These are phyloP conservation scores for Cerrena zonata DNA, from an alignment of 1,284 basidiomycete genomes.

Conservation along the genomic window DNA sequence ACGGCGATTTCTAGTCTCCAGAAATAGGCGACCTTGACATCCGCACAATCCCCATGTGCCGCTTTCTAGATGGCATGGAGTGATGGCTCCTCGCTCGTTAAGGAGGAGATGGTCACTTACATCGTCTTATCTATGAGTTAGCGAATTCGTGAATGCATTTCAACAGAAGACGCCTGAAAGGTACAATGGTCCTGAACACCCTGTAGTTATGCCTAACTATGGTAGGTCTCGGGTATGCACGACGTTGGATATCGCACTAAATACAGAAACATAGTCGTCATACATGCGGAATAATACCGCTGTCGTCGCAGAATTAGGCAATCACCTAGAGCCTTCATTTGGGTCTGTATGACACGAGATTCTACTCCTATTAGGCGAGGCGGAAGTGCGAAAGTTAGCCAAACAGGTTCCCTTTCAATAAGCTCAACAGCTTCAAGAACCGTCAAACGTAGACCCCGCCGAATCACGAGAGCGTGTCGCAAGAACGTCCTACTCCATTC, in stretches of 20 bases:
- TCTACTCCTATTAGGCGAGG: conserved; percentile 80
- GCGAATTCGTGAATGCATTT: conserved; percentile 99
- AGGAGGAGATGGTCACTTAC: conserved; percentile 94
- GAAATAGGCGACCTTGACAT: conserved; percentile 78
- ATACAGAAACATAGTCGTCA: conserved; percentile 64
- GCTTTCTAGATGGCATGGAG: conserved; percentile 93
- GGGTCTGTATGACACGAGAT: conserved; percentile 33
- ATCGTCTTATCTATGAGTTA: conserved; percentile 92
- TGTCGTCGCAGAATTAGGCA: conserved; percentile 22
- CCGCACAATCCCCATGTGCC: conserved; percentile 78
- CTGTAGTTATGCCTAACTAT: conserved; percentile 87
- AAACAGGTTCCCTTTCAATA: conserved; percentile 44
- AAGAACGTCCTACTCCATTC: conserved; percentile 63
- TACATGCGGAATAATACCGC: conserved; percentile 93
- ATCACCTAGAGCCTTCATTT: not conserved
- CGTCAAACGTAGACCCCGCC: conserved; percentile 36
- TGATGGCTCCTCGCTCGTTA: conserved; percentile 95
- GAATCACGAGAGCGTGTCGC: conserved; percentile 51
- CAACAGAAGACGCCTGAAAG: conserved; percentile 93
- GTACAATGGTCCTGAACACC: conserved; percentile 88
- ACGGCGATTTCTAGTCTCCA: too few species aligned
- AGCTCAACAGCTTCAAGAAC: conserved; percentile 30
- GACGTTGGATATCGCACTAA: not conserved
- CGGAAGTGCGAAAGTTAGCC: conserved; percentile 72
- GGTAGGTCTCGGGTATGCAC: conserved; percentile 42